These are phyloP conservation scores for Prunus padus DNA, from an alignment of 306 rosid species.

Conservation along the genomic window DNA sequence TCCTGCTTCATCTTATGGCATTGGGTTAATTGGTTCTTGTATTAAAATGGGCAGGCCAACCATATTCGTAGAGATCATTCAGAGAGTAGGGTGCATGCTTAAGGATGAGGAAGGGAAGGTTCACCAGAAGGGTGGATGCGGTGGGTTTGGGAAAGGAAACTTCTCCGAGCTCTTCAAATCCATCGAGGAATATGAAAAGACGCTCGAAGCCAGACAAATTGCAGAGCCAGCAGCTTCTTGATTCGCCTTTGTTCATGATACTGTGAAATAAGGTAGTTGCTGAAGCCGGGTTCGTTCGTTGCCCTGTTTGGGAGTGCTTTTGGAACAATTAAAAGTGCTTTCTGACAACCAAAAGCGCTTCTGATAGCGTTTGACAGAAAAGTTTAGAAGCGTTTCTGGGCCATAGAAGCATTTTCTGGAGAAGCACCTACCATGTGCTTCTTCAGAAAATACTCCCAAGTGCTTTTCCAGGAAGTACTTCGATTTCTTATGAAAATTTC, in stretches of 20 bases:
- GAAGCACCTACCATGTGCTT: too few species aligned
- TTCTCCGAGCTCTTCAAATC: constrained; percentile 96
- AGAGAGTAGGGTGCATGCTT: constrained; percentile 87
- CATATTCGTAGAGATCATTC: constrained; percentile 84
- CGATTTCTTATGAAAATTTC: too few species aligned
- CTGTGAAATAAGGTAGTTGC: constrained; percentile 13
- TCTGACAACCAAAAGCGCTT: too few species aligned
- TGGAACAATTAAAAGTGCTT: too few species aligned
- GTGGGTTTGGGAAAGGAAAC: constrained; percentile 97
- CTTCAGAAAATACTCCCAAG: too few species aligned
- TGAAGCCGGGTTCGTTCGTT: constrained; percentile 12
- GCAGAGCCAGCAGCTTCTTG: constrained; percentile 33
- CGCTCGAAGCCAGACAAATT: constrained; percentile 52
- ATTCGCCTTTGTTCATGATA: not conserved
- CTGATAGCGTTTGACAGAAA: too few species aligned
- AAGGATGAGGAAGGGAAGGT: constrained; percentile 71
- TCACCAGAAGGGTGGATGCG: constrained; percentile 91
- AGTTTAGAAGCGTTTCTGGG: too few species aligned
- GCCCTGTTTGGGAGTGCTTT: not conserved
- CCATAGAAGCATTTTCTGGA: too few species aligned
- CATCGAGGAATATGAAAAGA: constrained; percentile 90
- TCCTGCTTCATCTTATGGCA: not conserved
- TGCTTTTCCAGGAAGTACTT: too few species aligned
- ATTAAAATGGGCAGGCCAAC: constrained; percentile 66
- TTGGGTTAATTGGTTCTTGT: constrained; percentile 13